A percentile compares a stretch with the other conserved stretches of the same genome.
Conservation (phyloP, 1,139 yeast species). For the Sugiyamaella neomexicana region DNA sequence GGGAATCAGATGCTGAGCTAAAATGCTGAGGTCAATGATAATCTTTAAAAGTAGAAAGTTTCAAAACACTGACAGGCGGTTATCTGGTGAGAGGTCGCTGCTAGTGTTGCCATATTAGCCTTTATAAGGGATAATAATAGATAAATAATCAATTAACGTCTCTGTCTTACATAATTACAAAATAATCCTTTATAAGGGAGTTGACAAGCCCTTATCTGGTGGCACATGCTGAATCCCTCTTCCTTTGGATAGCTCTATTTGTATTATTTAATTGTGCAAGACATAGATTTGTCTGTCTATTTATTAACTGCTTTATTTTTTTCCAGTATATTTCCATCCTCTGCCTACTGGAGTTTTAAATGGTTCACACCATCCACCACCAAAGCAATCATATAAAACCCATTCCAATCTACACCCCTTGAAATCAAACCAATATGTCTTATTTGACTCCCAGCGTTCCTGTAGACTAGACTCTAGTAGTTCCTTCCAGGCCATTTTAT, state of each 20-base stretch:
- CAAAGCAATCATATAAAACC: conserved; percentile 64
- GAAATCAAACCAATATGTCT: conserved; percentile 55
- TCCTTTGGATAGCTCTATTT: neutral
- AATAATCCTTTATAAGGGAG: too few species aligned
- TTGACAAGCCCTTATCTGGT: neutral
- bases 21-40: too few species aligned
- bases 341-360: conserved; percentile 69
- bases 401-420: conserved; percentile 62
- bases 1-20: too few species aligned
- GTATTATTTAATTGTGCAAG: too few species aligned
- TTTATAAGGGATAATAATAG: too few species aligned
- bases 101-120: too few species aligned
- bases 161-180: too few species aligned
- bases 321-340: conserved; percentile 64
- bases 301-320: conserved; percentile 19
- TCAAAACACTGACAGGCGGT: too few species aligned
- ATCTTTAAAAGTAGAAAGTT: too few species aligned
- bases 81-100: too few species aligned
- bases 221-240: neutral
- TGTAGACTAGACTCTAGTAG: conserved; percentile 51
- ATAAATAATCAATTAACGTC: too few species aligned
- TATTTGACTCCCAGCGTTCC: conserved; percentile 51
- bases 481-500: conserved; percentile 52
- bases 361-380: conserved; percentile 68
- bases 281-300: neutral